phyloP scores from a whole-genome alignment of 2,329 filamentous ascomycete genomes.

The Cladorrhinum sp. region DNA sequence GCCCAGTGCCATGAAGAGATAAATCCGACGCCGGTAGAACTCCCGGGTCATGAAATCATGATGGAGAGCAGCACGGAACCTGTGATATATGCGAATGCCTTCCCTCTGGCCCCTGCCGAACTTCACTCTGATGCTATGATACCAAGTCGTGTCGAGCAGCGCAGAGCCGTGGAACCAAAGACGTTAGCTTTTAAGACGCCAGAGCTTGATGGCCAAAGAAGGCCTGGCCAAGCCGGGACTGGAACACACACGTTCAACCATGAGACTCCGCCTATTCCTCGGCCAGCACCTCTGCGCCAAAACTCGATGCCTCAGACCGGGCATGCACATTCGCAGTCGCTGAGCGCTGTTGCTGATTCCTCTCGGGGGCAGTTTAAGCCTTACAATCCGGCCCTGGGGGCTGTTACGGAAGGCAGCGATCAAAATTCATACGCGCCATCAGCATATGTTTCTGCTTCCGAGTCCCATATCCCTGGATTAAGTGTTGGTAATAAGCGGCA shows the following conservation, averaged over 20 bases:
- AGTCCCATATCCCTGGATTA: conserved; percentile 10
- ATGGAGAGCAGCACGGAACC: conserved; percentile 24
- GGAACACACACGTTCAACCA: conserved; percentile 4
- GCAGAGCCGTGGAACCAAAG: not conserved
- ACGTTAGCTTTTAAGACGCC: not conserved
- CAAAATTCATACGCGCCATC: conserved; percentile 9
- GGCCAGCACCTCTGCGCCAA: conserved; percentile 7
- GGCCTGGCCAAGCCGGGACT: conserved; percentile 2
- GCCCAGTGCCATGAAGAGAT: conserved; percentile 40
- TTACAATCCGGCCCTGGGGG: conserved; percentile 17
- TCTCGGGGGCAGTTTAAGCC: conserved; percentile 19
- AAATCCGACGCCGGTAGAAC: conserved; percentile 41
- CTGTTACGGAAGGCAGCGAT: not conserved
- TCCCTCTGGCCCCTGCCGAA: conserved; percentile 20
- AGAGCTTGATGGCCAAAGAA: conserved; percentile 1
- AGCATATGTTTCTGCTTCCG: conserved; percentile 14
- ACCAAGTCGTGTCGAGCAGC: not conserved
- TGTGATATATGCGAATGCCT: conserved; percentile 16
- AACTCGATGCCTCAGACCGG: conserved; percentile 9
- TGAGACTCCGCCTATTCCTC: conserved; percentile 7
- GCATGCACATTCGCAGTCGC: not conserved
- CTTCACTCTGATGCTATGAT: conserved; percentile 7
- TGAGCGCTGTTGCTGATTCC: not conserved
- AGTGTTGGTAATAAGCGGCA: conserved; percentile 16
- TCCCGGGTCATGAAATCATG: conserved; percentile 36